Percentiles rank a stretch among this genome's conserved stretches.
Conservation (phyloP, 169 alveolate species). For the Eimeria sp. region DNA sequence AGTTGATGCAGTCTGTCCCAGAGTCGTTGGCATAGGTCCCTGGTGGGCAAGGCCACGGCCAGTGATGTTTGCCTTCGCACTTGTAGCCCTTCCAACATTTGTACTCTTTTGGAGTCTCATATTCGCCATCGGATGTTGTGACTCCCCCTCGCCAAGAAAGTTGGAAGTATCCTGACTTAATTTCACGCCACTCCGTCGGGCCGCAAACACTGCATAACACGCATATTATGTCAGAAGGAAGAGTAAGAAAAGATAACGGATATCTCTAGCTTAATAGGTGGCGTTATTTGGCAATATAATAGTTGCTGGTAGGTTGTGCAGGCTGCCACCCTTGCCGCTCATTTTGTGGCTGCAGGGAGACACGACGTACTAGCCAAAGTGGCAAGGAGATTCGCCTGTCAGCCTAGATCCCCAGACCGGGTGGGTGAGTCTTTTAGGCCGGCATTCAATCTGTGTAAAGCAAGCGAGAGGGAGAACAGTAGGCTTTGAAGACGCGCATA, state of each 20-base stretch:
- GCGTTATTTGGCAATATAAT: neutral
- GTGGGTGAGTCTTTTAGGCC: neutral
- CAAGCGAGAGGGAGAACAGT: neutral
- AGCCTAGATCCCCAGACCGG: neutral
- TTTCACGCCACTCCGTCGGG: conserved; percentile 27
- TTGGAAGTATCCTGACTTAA: conserved; percentile 33
- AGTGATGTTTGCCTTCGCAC: conserved; percentile 59
- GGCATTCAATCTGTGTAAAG: neutral
- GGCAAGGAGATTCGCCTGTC: conserved; percentile 7
- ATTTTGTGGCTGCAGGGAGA: neutral
- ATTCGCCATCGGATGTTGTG: neutral
- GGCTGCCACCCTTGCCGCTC: neutral
- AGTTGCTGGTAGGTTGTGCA: neutral
- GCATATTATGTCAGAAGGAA: neutral
- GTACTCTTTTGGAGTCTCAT: conserved; percentile 36
- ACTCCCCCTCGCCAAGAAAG: conserved; percentile 65
- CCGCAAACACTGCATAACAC: conserved; percentile 58
- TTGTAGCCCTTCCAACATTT: conserved; percentile 47
- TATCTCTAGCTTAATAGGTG: neutral
- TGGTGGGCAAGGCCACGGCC: conserved; percentile 67
- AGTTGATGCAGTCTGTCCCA: conserved; percentile 63
- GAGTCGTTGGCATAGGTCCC: conserved; percentile 51
- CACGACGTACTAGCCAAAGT: conserved; percentile 51
- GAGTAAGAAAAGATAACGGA: neutral
- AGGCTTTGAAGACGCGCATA: neutral